phyloP scores from a whole-genome alignment of 2,329 filamentous ascomycete species.

The Ilyonectria mors-panacis region DNA sequence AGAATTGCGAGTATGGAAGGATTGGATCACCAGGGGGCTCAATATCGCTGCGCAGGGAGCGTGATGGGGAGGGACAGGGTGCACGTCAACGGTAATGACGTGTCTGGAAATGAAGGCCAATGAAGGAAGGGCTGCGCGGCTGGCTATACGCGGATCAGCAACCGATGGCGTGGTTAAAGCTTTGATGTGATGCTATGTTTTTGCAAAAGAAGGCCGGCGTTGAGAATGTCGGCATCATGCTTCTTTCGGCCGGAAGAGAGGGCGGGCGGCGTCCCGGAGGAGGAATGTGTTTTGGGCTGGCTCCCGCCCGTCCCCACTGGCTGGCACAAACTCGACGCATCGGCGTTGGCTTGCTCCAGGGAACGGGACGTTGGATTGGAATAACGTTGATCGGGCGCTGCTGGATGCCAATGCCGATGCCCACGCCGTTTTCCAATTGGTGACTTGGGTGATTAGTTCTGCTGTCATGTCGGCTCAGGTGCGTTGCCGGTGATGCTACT shows the following conservation, averaged over 20 bases:
- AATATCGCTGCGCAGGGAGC: slow-evolving; percentile 5
- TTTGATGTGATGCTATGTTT: slow-evolving; percentile 1
- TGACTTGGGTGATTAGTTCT: too few relatives aligned
- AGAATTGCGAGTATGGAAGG: slow-evolving; percentile 11
- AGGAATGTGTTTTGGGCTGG: slow-evolving; percentile 1
- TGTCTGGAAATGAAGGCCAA: slow-evolving; percentile 16
- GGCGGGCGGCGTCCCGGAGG: slow-evolving; percentile 1
- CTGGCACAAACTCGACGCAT: not conserved
- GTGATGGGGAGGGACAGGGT: slow-evolving; percentile 14
- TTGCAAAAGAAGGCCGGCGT: not conserved
- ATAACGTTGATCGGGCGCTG: not conserved
- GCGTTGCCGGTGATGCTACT: not conserved
- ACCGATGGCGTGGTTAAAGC: slow-evolving; percentile 15
- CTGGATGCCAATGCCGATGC: too few relatives aligned
- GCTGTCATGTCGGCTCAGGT: not conserved
- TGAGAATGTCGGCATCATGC: slow-evolving; percentile 12
- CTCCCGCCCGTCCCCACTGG: slow-evolving; percentile 5
- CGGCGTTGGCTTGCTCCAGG: not conserved
- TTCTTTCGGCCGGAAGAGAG: slow-evolving; percentile 15
- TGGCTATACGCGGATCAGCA: slow-evolving; percentile 18
- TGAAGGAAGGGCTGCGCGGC: slow-evolving; percentile 7
- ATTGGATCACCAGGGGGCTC: slow-evolving; percentile 1
- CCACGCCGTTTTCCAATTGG: too few relatives aligned
- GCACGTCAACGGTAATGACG: slow-evolving; percentile 23
- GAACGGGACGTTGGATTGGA: not conserved